Evolutionary conservation across 2,329 filamentous ascomycete genomes (phyloP).

Genomic region (Hypocrella siamensis): DNA sequence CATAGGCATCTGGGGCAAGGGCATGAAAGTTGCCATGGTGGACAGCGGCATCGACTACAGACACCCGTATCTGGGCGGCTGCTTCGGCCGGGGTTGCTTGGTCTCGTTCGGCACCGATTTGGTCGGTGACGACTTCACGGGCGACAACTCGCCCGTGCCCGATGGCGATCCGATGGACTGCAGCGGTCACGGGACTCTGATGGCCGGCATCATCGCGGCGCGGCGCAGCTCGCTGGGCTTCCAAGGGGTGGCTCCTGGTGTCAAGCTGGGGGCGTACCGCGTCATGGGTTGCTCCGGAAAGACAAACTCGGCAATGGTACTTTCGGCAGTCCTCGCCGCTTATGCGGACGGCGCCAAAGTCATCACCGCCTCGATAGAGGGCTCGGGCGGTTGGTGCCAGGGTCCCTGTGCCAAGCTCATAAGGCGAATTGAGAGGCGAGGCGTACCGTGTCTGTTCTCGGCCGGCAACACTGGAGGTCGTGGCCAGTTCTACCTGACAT

Average conservation of each 20-base stretch:
- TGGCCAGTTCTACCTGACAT: conserved; percentile 23
- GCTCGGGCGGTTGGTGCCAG: conserved; percentile 13
- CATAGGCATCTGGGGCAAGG: neutral
- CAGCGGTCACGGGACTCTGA: conserved; percentile 26
- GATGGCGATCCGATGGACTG: conserved; percentile 23
- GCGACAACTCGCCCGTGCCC: conserved; percentile 13
- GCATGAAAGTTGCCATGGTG: neutral
- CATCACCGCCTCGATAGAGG: conserved; percentile 20
- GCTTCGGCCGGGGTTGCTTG: conserved; percentile 28
- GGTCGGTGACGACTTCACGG: conserved; percentile 19
- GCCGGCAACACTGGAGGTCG: conserved; percentile 27
- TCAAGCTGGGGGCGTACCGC: conserved; percentile 21
- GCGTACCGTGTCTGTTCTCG: conserved; percentile 23
- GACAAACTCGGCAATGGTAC: conserved; percentile 19
- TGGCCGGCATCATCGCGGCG: conserved; percentile 28
- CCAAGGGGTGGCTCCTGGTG: conserved; percentile 22
- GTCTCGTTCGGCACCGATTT: conserved; percentile 27
- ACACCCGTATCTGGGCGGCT: conserved; percentile 24
- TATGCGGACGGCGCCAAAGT: conserved; percentile 22
- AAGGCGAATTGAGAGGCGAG: conserved; percentile 24
- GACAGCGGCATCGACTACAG: conserved; percentile 39
- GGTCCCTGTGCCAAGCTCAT: conserved; percentile 19
- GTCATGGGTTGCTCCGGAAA: conserved; percentile 18
- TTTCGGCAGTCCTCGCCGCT: conserved; percentile 22
- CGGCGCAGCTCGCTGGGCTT: conserved; percentile 18